Base-by-base conservation (phyloP, 1,139 yeast species). In the Blastobotrys apis region DNA sequence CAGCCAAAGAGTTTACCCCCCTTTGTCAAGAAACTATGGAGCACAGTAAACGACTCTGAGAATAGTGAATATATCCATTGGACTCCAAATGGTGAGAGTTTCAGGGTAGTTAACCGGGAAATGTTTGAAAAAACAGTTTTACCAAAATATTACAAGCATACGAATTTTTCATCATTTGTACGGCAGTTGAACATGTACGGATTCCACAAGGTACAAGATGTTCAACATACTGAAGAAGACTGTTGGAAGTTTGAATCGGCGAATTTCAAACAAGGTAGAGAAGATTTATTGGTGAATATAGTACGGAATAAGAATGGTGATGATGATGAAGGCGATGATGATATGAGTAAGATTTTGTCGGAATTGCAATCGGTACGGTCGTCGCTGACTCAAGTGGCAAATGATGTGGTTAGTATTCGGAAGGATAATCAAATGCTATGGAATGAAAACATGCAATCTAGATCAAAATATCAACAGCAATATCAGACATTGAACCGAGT, bases 111-210 rank as follows among this genome's bases (percentile, higher is more conserved):
- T 44, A 86, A 87, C 56, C 75, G 95, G 43, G 97, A 92, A 61
- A 79, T 78, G 48, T 90, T 92, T 59, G 94, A 90, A 74, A 85
- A 81, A 57, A 69, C 74, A 41, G 81, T 88, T 20, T 69, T 90
- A 47, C 97, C 97, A 4, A 83, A 81, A 57, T 88, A 85, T 63
- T 90, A 87, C 71, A 90, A 88, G 63, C 97, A 90, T 64, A 82
- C 85, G 54, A 88, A 90, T 64, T 88, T 90, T 66, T 88, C 97
- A 20, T 80, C 92, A 52, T 88, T 90, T 71, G 96, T 90, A 12
- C 75, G 97, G 49, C 97, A 90, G 62, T 72, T 90, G 59, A 90
- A 90, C 65, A 88, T 90, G 94, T 90, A 90, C 60, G 97, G 96
- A 25, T 90, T 95, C 86, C 97, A 90, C 67, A 90, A 90, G 65